A percentile compares a stretch with the other conserved stretches of the same genome.
These are phyloP conservation scores for Ogataea pignaliae DNA, from an alignment of 805 yeast genomes.

Conservation along the genomic window DNA sequence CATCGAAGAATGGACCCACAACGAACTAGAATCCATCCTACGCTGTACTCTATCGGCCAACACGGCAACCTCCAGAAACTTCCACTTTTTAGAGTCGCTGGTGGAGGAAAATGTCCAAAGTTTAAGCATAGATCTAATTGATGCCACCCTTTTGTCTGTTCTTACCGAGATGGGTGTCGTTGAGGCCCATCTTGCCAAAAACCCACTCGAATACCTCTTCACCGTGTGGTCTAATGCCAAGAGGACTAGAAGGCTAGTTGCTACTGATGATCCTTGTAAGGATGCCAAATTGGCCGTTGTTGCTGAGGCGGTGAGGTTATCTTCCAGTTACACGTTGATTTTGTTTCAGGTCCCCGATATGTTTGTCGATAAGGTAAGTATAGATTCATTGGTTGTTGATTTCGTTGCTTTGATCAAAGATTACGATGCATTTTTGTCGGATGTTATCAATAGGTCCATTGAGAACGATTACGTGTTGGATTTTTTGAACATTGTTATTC, in stretches of 20 bases:
- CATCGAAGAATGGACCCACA: slow-evolving; percentile 38
- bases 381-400: slow-evolving; percentile 25
- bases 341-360: slow-evolving; percentile 67
- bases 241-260: slow-evolving; percentile 38
- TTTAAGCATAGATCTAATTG: slow-evolving; percentile 36
- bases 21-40: slow-evolving; percentile 35
- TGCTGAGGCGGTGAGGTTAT: slow-evolving; percentile 43
- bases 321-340: slow-evolving; percentile 62
- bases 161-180: slow-evolving; percentile 49
- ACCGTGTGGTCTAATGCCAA: slow-evolving; percentile 40
- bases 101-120: slow-evolving; percentile 17
- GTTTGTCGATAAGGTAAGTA: slow-evolving; percentile 38
- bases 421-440: slow-evolving; percentile 45
- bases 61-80: slow-evolving; percentile 14
- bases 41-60: slow-evolving; percentile 29
- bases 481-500: slow-evolving; percentile 50
- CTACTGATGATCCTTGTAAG: slow-evolving; percentile 36
- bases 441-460: slow-evolving; percentile 51
- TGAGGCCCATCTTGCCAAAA: slow-evolving; percentile 16
- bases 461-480: slow-evolving; percentile 66
- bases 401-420: slow-evolving; percentile 23
- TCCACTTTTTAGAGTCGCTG: slow-evolving; percentile 20
- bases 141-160: slow-evolving; percentile 50
- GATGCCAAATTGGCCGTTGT: slow-evolving; percentile 36
- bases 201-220: slow-evolving; percentile 45